Evolutionary conservation across 2,329 filamentous ascomycete genomes (phyloP).

Genomic region (Sporothrix globosa): DNA sequence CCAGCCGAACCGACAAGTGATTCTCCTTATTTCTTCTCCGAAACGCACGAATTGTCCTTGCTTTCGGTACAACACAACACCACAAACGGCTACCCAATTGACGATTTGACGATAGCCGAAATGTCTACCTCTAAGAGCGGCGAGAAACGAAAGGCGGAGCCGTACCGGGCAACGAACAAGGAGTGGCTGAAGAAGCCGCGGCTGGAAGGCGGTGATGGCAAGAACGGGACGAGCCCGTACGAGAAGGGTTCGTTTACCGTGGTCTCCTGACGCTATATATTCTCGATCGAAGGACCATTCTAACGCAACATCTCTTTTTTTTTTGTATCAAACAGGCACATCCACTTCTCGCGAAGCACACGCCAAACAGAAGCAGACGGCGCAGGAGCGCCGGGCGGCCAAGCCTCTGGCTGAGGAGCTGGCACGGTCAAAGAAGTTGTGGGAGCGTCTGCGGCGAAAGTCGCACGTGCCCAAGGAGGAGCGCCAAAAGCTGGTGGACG

Average conservation of each 20-base stretch:
- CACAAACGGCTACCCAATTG: conserved; percentile 27
- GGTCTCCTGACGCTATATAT: background rate
- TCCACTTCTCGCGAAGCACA: conserved; percentile 80
- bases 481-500: conserved; percentile 80
- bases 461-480: conserved; percentile 91
- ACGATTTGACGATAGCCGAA: conserved; percentile 1
- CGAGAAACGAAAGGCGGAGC: conserved; percentile 61
- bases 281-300: no score
- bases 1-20: conserved; percentile 3
- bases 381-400: conserved; percentile 83
- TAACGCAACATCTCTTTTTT: background rate
- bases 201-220: conserved; percentile 47
- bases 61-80: conserved; percentile 22
- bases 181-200: conserved; percentile 57
- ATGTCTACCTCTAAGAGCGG: conserved; percentile 58
- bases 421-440: conserved; percentile 89
- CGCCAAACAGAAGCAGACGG: conserved; percentile 86
- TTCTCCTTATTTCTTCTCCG: background rate
- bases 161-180: conserved; percentile 49
- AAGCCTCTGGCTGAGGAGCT: conserved; percentile 93
- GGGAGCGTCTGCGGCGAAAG: conserved; percentile 91
- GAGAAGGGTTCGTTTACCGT: conserved; percentile 26
- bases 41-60: conserved; percentile 4
- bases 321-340: background rate
- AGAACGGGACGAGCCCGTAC: conserved; percentile 3